A percentile compares a stretch with the other conserved stretches of the same genome.
Evolutionary conservation across 768 basidiomycete species (phyloP).

Genomic region (Rhizopogon vesiculosus): DNA sequence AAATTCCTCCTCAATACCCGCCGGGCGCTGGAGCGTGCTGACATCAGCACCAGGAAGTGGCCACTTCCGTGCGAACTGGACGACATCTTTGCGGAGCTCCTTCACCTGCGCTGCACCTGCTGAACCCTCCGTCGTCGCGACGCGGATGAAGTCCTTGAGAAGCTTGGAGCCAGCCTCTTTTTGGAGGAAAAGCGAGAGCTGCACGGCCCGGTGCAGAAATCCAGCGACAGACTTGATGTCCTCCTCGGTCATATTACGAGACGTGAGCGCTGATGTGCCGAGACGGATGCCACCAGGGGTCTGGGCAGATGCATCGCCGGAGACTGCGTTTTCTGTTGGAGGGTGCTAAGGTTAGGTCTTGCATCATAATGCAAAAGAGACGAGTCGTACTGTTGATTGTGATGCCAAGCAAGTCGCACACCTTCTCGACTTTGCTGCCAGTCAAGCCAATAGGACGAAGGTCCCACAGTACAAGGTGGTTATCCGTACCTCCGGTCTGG

Average conservation of each 20-base stretch:
- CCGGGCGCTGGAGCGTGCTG: slow-evolving; percentile 46
- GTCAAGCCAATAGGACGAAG: slow-evolving; percentile 91
- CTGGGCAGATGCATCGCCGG: slow-evolving; percentile 93
- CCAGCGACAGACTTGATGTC: slow-evolving; percentile 85
- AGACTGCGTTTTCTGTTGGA: slow-evolving; percentile 84
- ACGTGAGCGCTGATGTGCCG: slow-evolving; percentile 91
- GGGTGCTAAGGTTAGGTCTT: neutral
- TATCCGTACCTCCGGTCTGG: slow-evolving; percentile 95
- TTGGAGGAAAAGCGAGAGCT: slow-evolving; percentile 84
- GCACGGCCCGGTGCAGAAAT: slow-evolving; percentile 93
- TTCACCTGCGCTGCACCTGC: slow-evolving; percentile 66
- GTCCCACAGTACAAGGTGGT: slow-evolving; percentile 98
- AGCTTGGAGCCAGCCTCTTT: slow-evolving; percentile 94
- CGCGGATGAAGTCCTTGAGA: slow-evolving; percentile 91
- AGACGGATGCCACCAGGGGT: slow-evolving; percentile 96
- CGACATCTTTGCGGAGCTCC: slow-evolving; percentile 77
- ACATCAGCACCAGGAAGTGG: slow-evolving; percentile 85
- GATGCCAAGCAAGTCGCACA: slow-evolving; percentile 94
- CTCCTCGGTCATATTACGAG: slow-evolving; percentile 85
- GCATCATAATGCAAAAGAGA: neutral
- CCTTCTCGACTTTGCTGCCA: slow-evolving; percentile 98
- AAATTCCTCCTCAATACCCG: slow-evolving; percentile 56
- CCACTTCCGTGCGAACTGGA: slow-evolving; percentile 78
- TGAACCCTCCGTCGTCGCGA: slow-evolving; percentile 70
- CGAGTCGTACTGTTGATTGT: slow-evolving; percentile 83